phyloP scores from a whole-genome alignment of 768 basidiomycete species.

The Termitomyces sp. region DNA sequence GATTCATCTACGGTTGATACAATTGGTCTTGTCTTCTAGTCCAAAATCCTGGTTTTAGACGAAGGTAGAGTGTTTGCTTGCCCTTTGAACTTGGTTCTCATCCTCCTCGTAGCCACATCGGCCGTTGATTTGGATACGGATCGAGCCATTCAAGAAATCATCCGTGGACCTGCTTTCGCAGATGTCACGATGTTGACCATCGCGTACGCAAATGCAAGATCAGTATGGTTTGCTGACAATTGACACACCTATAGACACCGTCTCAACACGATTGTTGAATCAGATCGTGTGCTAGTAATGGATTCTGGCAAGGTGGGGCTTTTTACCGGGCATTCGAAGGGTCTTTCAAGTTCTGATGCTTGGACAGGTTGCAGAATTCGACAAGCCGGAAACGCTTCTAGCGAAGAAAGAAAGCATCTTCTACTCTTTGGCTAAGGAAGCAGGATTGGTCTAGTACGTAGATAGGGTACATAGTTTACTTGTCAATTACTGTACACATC shows the following conservation, averaged over 20 bases:
- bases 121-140: slow-evolving; percentile 92
- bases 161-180: slow-evolving; percentile 72
- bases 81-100: background rate
- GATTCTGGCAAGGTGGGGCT: slow-evolving; percentile 60
- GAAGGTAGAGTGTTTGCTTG: slow-evolving; percentile 50
- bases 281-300: slow-evolving; percentile 77
- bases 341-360: background rate
- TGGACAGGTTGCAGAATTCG: slow-evolving; percentile 68
- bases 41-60: slow-evolving; percentile 88
- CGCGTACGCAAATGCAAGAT: slow-evolving; percentile 46
- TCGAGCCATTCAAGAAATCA: slow-evolving; percentile 81
- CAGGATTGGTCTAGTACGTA: slow-evolving; percentile 36
- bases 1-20: background rate
- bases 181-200: slow-evolving; percentile 84
- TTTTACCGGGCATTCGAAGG: background rate
- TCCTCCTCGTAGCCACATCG: slow-evolving; percentile 56
- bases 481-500: background rate
- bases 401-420: slow-evolving; percentile 52
- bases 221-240: background rate
- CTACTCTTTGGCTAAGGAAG: slow-evolving; percentile 60
- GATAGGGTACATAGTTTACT: background rate
- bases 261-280: slow-evolving; percentile 80
- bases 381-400: slow-evolving; percentile 61
- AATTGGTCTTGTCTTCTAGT: slow-evolving; percentile 27
- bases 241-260: slow-evolving; percentile 46